These are phyloP conservation scores for Closterium sp. DNA, from an alignment of 139 green algal genomes.

Conservation along the genomic window DNA sequence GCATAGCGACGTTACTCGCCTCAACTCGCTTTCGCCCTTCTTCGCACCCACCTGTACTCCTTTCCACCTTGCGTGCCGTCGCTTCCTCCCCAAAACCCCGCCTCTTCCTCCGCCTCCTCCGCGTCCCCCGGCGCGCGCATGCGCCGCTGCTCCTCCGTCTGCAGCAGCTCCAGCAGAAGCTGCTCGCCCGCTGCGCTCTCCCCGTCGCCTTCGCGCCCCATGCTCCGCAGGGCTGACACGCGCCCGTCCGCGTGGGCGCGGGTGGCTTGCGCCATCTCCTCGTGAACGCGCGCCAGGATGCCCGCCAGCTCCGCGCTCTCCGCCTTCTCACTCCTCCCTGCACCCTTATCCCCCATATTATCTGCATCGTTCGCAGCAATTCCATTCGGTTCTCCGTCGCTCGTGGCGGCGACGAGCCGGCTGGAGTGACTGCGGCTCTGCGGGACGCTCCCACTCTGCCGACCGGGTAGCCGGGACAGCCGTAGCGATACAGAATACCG, in stretches of 20 bases:
- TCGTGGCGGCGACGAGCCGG: neutral
- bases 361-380: neutral
- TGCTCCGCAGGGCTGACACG: neutral
- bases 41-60: neutral
- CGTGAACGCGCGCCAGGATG: neutral
- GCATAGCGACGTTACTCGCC: too few relatives aligned
- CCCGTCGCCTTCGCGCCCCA: neutral
- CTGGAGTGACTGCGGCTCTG: neutral
- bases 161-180: neutral
- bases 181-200: neutral
- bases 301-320: neutral
- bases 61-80: neutral
- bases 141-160: neutral
- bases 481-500: neutral
- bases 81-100: neutral
- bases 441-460: neutral
- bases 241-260: neutral
- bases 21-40: neutral
- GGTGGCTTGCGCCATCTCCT: neutral
- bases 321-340: neutral
- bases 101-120: neutral
- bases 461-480: neutral
- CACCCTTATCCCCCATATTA: neutral
- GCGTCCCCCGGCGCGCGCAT: neutral
- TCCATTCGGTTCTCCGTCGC: neutral